Evolutionary conservation across 176 grass and related monocot species (phyloP), one percentile per base, ranked within the genome.

Genomic region (Oryza coarctata): DNA sequence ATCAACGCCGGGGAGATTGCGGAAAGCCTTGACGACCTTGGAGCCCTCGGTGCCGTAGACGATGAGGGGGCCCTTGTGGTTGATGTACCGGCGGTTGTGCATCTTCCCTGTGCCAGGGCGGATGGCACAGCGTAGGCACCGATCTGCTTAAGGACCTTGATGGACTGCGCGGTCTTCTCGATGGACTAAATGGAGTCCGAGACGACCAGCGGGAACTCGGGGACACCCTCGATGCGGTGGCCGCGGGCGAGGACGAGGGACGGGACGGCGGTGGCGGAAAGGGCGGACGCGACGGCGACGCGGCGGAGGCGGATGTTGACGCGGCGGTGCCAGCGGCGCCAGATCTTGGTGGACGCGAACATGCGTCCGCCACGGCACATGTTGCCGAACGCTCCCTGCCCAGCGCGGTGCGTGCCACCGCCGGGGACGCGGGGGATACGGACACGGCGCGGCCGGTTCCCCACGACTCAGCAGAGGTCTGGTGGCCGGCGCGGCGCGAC

Each of bases 311-410:
- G 82, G 62, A 90, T 29, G 84, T 91, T 93, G 49, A 86, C 88
- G 35, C 90, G 88, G 25, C 79, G 75, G 81, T 93, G 92, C 90
- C 92, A 94, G 12, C 68, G 65, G 90, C 94, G 90, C 88, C 92
- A 94, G 63, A 81, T 84, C 78, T 92, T 90, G 32, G 95, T 98
- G 13, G 90, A 86, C 49, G 95, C 92, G 65, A 94, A 98, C 92
- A 98, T 94, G n/a, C 86, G 92, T 0, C 92, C 92, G 20, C 95
- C 92, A 3, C 95, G 90, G 71, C 92, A 94, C 95, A 98, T 98
- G 86, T 98, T 98, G 36, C 95, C 95, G 66, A 98, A 98, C 32
- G 90, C 95, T 78, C 92, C 95, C 86, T 98, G 86, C 5, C 92
- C 90, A 3, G 92, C 92, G 74, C 90, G 92, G 86, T 98, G 95